Conservation (phyloP, 2,329 filamentous ascomycete genomes). For the Paecilomyces sp. region DNA sequence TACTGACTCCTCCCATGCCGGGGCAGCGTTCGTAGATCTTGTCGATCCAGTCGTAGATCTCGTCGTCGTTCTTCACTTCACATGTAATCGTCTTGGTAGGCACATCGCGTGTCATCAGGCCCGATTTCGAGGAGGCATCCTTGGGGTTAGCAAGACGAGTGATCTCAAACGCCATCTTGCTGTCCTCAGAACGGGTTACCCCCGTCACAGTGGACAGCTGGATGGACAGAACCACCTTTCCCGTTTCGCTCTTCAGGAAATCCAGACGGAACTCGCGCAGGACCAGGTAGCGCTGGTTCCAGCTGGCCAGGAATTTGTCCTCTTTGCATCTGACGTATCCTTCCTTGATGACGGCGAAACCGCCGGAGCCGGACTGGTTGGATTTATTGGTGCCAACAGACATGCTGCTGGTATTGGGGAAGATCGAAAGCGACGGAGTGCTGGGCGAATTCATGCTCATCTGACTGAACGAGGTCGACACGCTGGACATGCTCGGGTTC, state of each 20-base stretch:
- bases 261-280: conserved; percentile 88
- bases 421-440: conserved; percentile 55
- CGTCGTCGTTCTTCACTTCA: conserved; percentile 89
- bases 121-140: conserved; percentile 58
- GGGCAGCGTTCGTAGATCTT: conserved; percentile 95
- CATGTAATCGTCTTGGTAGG: conserved; percentile 79
- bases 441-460: conserved; percentile 64
- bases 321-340: conserved; percentile 61
- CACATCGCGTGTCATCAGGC: conserved; percentile 71
- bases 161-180: conserved; percentile 90
- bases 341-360: conserved; percentile 67
- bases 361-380: conserved; percentile 56
- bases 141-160: conserved; percentile 58
- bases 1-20: conserved; percentile 95
- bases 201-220: conserved; percentile 80
- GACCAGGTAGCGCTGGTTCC: conserved; percentile 86
- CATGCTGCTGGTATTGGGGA: conserved; percentile 65
- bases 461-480: conserved; percentile 58
- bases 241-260: conserved; percentile 85
- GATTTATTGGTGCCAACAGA: conserved; percentile 57
- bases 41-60: conserved; percentile 98
- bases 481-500: conserved; percentile 64
- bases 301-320: conserved; percentile 69
- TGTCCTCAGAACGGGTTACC: conserved; percentile 83
- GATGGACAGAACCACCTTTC: conserved; percentile 81